Percentiles rank a stretch among this genome's conserved stretches.
Conservation (phyloP, 805 yeast species). For the Metschnikowia santaceciliae region DNA sequence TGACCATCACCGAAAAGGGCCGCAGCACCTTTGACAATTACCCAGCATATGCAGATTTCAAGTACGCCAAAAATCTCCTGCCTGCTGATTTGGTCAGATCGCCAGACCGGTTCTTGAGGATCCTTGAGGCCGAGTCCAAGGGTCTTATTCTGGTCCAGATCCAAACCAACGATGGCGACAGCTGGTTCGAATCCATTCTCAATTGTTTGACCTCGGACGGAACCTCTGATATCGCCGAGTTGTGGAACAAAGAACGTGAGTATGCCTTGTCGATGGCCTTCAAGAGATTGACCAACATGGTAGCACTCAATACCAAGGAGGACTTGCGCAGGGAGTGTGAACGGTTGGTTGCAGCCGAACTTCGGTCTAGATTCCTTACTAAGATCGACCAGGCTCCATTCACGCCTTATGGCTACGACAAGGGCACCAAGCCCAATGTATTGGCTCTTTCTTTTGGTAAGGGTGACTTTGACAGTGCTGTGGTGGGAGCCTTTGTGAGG, state of each 20-base stretch:
- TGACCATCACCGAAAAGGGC: conserved; percentile 74
- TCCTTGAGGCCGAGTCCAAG: conserved; percentile 84
- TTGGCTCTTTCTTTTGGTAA: conserved; percentile 81
- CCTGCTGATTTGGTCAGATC: conserved; percentile 66
- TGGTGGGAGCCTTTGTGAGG: conserved; percentile 73
- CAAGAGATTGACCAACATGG: conserved; percentile 60
- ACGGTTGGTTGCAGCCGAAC: conserved; percentile 59
- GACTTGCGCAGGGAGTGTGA: conserved; percentile 74
- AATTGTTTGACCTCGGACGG: conserved; percentile 69
- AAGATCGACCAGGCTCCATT: conserved; percentile 92
- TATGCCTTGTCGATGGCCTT: conserved; percentile 63
- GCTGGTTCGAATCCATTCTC: conserved; percentile 40
- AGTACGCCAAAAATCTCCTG: conserved; percentile 80
- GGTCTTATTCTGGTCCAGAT: conserved; percentile 70
- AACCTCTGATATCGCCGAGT: conserved; percentile 64
- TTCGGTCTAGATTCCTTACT: conserved; percentile 64
- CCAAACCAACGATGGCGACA: conserved; percentile 42
- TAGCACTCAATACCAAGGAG: conserved; percentile 76
- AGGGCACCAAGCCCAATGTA: conserved; percentile 82
- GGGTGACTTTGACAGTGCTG: conserved; percentile 82
- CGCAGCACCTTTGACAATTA: conserved; percentile 67
- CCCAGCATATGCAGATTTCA: conserved; percentile 82
- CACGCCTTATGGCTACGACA: conserved; percentile 70
- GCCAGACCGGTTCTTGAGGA: conserved; percentile 82
- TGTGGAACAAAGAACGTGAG: conserved; percentile 80